These are phyloP conservation scores for Didymella glomerata DNA, from an alignment of 2,329 filamentous ascomycete species.

Conservation along the genomic window DNA sequence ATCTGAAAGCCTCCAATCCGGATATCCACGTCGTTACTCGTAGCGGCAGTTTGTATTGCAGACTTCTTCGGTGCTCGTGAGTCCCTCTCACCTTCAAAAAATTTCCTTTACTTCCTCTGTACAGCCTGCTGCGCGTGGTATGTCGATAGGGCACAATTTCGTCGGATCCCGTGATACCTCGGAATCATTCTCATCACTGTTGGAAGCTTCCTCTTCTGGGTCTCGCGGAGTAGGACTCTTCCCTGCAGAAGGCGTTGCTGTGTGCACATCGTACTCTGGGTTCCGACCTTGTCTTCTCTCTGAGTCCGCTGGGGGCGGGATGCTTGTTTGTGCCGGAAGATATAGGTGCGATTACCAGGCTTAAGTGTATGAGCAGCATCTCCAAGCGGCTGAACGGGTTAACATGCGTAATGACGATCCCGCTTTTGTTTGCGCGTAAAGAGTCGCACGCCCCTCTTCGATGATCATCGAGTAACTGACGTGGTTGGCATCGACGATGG, in stretches of 20 bases:
- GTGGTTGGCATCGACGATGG: too few relatives aligned
- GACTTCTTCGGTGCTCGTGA: constrained; percentile 8
- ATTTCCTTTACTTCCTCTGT: background rate
- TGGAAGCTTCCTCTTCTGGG: constrained; percentile 22
- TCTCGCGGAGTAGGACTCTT: background rate
- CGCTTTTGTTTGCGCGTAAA: too few relatives aligned
- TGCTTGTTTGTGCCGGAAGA: constrained; percentile 5
- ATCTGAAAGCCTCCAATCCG: background rate
- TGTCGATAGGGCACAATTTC: constrained; percentile 21
- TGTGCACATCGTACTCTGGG: background rate
- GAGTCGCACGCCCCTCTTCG: too few relatives aligned
- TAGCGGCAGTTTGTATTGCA: background rate
- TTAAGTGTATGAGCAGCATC: too few relatives aligned
- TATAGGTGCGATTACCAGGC: background rate
- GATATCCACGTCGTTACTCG: constrained; percentile 1
- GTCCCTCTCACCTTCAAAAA: background rate
- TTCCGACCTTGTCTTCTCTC: background rate
- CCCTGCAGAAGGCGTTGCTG: background rate
- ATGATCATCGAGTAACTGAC: too few relatives aligned
- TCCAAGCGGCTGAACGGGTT: too few relatives aligned
- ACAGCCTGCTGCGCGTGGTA: constrained; percentile 26
- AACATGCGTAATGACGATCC: too few relatives aligned
- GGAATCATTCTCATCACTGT: constrained; percentile 24
- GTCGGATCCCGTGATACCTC: constrained; percentile 24
- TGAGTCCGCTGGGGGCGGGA: constrained; percentile 1